Conservation (phyloP, 2,329 filamentous ascomycete genomes). For the Fusarium tjaetaba region DNA sequence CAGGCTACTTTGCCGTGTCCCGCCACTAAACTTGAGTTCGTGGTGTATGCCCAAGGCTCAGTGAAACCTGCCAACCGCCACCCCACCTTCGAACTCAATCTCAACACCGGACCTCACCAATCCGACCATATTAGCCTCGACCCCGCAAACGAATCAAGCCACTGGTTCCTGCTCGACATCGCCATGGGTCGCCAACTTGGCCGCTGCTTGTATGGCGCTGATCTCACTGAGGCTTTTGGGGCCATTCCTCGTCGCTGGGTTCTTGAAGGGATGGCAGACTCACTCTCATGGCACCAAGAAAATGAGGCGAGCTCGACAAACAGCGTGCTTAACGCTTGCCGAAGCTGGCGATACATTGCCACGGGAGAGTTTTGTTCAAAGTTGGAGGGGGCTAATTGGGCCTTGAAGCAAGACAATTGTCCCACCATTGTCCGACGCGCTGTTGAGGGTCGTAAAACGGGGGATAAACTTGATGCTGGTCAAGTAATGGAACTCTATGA, state of each 20-base stretch:
- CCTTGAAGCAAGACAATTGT: neutral
- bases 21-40: constrained; percentile 16
- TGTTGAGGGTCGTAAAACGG: neutral
- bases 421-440: neutral
- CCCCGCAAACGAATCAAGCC: neutral
- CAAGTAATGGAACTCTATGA: neutral
- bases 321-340: constrained; percentile 10
- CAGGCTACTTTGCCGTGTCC: neutral
- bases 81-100: constrained; percentile 15
- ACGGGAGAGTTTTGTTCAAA: neutral
- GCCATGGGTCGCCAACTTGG: constrained; percentile 7
- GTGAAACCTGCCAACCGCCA: neutral
- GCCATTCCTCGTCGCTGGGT: neutral
- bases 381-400: neutral
- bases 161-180: constrained; percentile 23
- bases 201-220: neutral
- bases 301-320: neutral
- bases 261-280: constrained; percentile 3
- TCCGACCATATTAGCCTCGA: constrained; percentile 8
- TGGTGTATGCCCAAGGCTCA: neutral
- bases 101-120: constrained; percentile 13
- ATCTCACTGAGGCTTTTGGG: neutral
- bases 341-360: neutral
- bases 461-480: neutral
- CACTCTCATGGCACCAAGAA: constrained; percentile 3